Base-by-base conservation (phyloP, 345 rosid species). In the Lenwebbia sp. region DNA sequence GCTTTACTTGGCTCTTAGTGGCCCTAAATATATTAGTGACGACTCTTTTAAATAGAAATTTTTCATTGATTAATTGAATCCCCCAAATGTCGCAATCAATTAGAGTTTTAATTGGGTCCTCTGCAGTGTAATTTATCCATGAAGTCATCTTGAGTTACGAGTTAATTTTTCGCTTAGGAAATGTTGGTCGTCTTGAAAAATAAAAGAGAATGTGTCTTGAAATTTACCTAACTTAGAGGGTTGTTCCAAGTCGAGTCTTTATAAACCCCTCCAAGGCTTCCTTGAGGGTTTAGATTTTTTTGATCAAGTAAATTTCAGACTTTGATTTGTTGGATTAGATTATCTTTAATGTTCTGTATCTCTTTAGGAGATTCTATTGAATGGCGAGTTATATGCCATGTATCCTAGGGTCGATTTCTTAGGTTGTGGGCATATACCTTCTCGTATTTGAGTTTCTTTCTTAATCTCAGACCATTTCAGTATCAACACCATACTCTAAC, bases 401-500 rank as follows among this genome's bases (percentile, higher is more conserved):
- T 4, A 17, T 65, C 13, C 8, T 17, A 10, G 11, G 13, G 13
- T 33, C 13, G 22, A 8, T 17, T 33, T 44, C 23, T 33, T 33
- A 33, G 25, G 21, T 33, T 17, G 25, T 65, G 44, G 21, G 13
- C 22, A 33, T 17, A 9, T 65, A 65, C 5, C 22, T 33, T 33
- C 13, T 33, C 13, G 1, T 12, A 17, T 65, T 65, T 30, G 44
- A 33, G 2, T 62, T 62, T 62, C 5, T 5, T 30, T 62, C 22
- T 30, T 23, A 62, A 30, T 3, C 41, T 15, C 21, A 7, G 0
- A 33, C 2, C 44, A 17, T 65, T 33, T 65, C 5, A 9, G 0
- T 17, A 19, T 65, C 44, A 33, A 17, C 0, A 25, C 37, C 25
- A 19, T 17, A 8, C 11, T 17, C 1, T 1, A 30, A 0, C 1